Base-by-base conservation (phyloP, 192 early-diverging fungal species). In the Pilobolus umbonatus region DNA sequence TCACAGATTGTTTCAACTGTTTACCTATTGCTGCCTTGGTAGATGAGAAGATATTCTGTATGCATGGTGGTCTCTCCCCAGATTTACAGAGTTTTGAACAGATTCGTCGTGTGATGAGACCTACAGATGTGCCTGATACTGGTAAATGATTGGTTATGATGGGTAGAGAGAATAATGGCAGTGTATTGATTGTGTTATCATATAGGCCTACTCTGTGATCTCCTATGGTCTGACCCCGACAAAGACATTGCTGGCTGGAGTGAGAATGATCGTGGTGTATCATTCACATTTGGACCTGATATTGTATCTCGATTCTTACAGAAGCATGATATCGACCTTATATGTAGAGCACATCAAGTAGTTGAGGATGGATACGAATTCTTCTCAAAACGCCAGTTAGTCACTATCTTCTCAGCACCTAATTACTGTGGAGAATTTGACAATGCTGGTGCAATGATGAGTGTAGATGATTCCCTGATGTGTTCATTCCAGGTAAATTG, bases 351-450 rank as follows among this genome's bases (percentile, higher is more conserved):
- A 3, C 95, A 98, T 73, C 90, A 92, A 88, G 93, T 98, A 10
- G 93, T 98, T 38, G 93, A 98, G 65, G 93, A 93, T 70, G 94
- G 94, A n/a, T 98, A 95, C 72, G 92, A 98, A 77, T 98, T 98
- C 59, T 98, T 94, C 75, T 82, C 87, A 50, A 86, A 92, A 43
- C 83, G 93, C 25, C 85, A 85, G 24, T 72, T 98, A 57, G 95
- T 98, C 1, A 98, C 95, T 4, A 80, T 98, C 60, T 98, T 98
- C 69, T 93, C 89, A n/a, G 94, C 93, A 24, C 94, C 94, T 15
- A 95, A 95, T 67, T 96, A 95, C 63, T 96, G 94, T 66, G 93
- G 93, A 26, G 89, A 91, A 68, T 91, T 91, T 64, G 92, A 90
- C 58, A 91, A 88, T 71, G 78, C 77, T 59, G 91, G 90, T 12